A percentile compares a stretch with the other conserved stretches of the same genome.
Conservation (phyloP, 2,329 filamentous ascomycete genomes). For the Talaromyces atroroseus region DNA sequence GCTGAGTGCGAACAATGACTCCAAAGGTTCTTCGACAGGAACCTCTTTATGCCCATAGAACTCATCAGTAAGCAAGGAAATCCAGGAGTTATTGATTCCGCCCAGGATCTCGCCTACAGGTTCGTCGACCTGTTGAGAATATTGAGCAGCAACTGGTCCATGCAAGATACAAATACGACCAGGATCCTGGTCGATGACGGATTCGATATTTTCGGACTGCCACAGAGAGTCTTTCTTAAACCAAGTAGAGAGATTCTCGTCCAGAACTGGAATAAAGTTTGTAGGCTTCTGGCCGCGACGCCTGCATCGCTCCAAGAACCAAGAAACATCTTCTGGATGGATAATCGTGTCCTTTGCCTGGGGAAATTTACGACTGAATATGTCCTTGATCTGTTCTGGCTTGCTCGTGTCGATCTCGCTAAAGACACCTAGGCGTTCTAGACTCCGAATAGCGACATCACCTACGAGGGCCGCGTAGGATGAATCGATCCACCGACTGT, state of each 20-base stretch:
- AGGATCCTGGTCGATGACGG: conserved; percentile 92
- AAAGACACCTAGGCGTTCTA: not conserved
- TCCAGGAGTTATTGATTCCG: conserved; percentile 81
- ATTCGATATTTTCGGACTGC: conserved; percentile 96
- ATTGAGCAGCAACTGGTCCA: conserved; percentile 89
- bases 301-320: conserved; percentile 53
- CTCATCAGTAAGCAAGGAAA: conserved; percentile 33
- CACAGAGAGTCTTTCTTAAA: conserved; percentile 99
- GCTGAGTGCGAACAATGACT: not conserved
- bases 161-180: conserved; percentile 93
- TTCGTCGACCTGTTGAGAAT: conserved; percentile 83
- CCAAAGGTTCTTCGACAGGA: not conserved
- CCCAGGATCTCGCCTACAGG: conserved; percentile 92
- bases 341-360: not conserved
- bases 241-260: conserved; percentile 96
- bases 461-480: conserved; percentile 77
- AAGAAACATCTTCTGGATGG: not conserved
- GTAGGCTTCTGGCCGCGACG: conserved; percentile 90
- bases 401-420: not conserved
- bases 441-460: conserved; percentile 59
- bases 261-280: conserved; percentile 86
- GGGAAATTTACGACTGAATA: not conserved
- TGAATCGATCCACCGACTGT: conserved; percentile 73
- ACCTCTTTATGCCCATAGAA: not conserved
- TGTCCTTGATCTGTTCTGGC: not conserved